Evolutionary conservation across 2,329 filamentous ascomycete species (phyloP).

Genomic region (Periconia digitata): DNA sequence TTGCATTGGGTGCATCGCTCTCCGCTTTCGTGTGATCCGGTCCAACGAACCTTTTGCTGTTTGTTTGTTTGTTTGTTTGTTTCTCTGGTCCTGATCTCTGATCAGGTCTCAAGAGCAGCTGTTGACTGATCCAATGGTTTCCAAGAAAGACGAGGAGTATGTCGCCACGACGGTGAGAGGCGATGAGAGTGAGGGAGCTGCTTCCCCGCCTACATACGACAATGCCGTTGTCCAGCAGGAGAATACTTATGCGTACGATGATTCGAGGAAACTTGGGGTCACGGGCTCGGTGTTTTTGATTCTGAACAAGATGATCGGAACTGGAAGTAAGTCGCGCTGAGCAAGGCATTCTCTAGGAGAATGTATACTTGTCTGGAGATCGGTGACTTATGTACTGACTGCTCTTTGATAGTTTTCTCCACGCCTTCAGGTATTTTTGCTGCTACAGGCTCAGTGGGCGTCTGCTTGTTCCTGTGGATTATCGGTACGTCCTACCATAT

Average conservation of each 20-base stretch:
- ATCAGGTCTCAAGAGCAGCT: too few species aligned
- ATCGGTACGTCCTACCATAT: constrained; percentile 41
- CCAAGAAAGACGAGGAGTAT: constrained; percentile 21
- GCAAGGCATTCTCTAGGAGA: not conserved
- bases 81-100: too few species aligned
- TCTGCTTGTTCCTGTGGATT: constrained; percentile 58
- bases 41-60: too few species aligned
- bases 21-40: too few species aligned
- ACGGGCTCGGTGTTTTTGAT: constrained; percentile 39
- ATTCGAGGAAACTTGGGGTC: constrained; percentile 36
- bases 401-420: constrained; percentile 52
- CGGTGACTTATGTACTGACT: not conserved
- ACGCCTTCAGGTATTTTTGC: constrained; percentile 60
- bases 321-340: constrained; percentile 23
- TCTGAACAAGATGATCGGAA: constrained; percentile 36
- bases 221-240: constrained; percentile 34
- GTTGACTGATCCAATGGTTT: too few species aligned
- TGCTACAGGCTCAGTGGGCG: constrained; percentile 57
- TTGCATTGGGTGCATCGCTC: too few species aligned
- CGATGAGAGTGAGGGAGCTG: constrained; percentile 13
- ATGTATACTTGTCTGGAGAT: constrained; percentile 11
- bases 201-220: constrained; percentile 20
- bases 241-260: constrained; percentile 34
- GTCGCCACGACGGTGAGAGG: constrained; percentile 20
- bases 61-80: too few species aligned